A percentile compares a stretch with the other conserved stretches of the same genome.
These are phyloP conservation scores for Monascus ruber DNA, from an alignment of 2,329 filamentous ascomycete genomes.

Conservation along the genomic window DNA sequence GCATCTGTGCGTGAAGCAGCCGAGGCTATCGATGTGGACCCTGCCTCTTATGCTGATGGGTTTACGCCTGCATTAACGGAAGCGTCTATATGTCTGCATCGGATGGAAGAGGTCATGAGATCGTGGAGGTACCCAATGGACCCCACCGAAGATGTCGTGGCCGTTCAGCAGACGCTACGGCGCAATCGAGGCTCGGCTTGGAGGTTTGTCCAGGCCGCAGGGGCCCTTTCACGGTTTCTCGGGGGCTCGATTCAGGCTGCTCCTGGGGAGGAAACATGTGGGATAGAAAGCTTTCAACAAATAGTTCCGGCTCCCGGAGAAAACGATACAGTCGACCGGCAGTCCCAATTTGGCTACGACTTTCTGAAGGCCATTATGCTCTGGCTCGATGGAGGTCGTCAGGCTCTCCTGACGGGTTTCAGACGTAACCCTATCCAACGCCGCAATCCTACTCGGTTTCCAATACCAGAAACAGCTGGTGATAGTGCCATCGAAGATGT, in stretches of 20 bases:
- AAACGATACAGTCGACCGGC: constrained; percentile 24
- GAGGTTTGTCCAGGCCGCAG: constrained; percentile 52
- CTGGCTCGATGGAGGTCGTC: constrained; percentile 50
- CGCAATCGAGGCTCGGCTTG: constrained; percentile 44
- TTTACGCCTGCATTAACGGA: constrained; percentile 34
- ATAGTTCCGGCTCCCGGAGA: constrained; percentile 38
- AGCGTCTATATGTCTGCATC: constrained; percentile 38
- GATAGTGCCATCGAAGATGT: constrained; percentile 44
- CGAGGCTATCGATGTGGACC: constrained; percentile 14
- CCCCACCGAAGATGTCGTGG: constrained; percentile 41
- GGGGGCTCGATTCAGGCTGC: constrained; percentile 41
- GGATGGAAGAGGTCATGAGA: constrained; percentile 46
- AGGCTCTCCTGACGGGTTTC: constrained; percentile 46
- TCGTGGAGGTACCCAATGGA: constrained; percentile 50
- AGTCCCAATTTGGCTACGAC: constrained; percentile 51
- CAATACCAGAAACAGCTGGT: constrained; percentile 40
- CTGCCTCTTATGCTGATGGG: constrained; percentile 22
- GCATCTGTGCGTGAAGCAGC: constrained; percentile 19
- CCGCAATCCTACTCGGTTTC: constrained; percentile 36
- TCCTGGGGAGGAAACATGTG: constrained; percentile 24
- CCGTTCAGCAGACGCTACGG: constrained; percentile 45
- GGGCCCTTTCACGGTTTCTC: constrained; percentile 45
- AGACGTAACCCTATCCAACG: constrained; percentile 33
- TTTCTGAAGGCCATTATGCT: constrained; percentile 53
- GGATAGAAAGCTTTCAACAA: constrained; percentile 36